Percentiles rank a stretch among this genome's conserved stretches.
These are phyloP conservation scores for Chrysosporium keratinophilum DNA, from an alignment of 2,329 filamentous ascomycete species.

Conservation along the genomic window DNA sequence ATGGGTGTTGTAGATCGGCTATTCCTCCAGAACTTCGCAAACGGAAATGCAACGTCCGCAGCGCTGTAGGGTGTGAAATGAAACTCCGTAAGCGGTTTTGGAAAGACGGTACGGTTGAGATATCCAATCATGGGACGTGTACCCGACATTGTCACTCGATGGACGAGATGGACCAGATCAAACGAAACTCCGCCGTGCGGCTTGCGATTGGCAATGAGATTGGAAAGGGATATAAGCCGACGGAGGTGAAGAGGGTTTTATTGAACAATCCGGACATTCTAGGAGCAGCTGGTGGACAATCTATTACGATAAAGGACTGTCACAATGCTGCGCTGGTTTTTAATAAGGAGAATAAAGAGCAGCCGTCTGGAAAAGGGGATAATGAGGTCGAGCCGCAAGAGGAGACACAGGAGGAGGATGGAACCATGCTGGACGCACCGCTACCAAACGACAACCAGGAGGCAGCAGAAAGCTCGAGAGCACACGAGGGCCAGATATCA, in stretches of 20 bases:
- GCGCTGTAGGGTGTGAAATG: constrained; percentile 9
- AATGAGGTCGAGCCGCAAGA: neutral
- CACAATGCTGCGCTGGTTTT: constrained; percentile 5
- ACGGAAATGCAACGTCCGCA: constrained; percentile 8
- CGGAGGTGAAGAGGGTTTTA: constrained; percentile 9
- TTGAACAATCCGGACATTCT: constrained; percentile 4
- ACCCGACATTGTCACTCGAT: constrained; percentile 7
- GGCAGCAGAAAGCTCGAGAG: neutral
- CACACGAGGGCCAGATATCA: neutral
- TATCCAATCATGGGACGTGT: constrained; percentile 6
- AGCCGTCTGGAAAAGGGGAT: neutral
- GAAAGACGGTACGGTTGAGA: constrained; percentile 10
- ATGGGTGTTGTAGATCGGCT: neutral
- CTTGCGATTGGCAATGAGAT: constrained; percentile 8
- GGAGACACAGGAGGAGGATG: constrained; percentile 5
- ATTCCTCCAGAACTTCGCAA: constrained; percentile 7
- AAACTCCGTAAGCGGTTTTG: constrained; percentile 10
- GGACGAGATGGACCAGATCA: constrained; percentile 11
- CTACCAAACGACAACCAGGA: neutral
- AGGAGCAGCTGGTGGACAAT: constrained; percentile 1
- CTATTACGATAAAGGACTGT: constrained; percentile 10
- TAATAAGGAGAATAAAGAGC: constrained; percentile 4
- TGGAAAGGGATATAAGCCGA: constrained; percentile 8
- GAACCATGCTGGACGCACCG: neutral
- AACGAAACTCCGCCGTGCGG: constrained; percentile 7